phyloP scores from a whole-genome alignment of 495 filamentous ascomycete species.

The Trichoderma virens region DNA sequence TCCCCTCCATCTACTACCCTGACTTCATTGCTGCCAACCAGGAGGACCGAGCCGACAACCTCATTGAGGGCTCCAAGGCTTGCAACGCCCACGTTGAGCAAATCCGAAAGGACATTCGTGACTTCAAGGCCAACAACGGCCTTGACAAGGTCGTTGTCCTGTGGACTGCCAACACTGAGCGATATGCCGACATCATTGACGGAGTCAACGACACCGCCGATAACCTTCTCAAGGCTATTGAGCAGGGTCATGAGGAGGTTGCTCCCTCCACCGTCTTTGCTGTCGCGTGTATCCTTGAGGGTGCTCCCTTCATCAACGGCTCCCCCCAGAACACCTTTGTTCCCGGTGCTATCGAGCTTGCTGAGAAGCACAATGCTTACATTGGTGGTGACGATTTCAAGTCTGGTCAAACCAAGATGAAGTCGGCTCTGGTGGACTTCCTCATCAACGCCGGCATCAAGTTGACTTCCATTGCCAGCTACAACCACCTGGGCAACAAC shows the following conservation, averaged over 20 bases:
- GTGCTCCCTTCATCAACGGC: slow-evolving; percentile 95
- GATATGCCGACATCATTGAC: slow-evolving; percentile 76
- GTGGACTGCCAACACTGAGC: slow-evolving; percentile 99
- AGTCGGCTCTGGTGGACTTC: slow-evolving; percentile 97
- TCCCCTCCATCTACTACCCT: slow-evolving; percentile 96
- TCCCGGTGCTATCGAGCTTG: slow-evolving; percentile 81
- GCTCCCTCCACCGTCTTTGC: slow-evolving; percentile 94
- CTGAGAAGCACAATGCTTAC: slow-evolving; percentile 81
- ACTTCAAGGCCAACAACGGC: slow-evolving; percentile 80
- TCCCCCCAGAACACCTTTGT: slow-evolving; percentile 99
- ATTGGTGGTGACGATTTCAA: slow-evolving; percentile 99
- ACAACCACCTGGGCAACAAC: slow-evolving; percentile 99
- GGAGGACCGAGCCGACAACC: slow-evolving; percentile 91
- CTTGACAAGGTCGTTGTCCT: slow-evolving; percentile 96
- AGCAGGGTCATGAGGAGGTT: slow-evolving; percentile 78
- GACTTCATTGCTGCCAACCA: slow-evolving; percentile 99
- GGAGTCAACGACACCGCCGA: slow-evolving; percentile 97
- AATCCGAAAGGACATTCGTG: slow-evolving; percentile 88
- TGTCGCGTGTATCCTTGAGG: slow-evolving; percentile 85
- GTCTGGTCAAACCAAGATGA: slow-evolving; percentile 99
- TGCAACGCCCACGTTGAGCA: slow-evolving; percentile 82
- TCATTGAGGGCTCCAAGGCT: slow-evolving; percentile 77
- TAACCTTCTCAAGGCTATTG: slow-evolving; percentile 82
- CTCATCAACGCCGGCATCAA: slow-evolving; percentile 98
- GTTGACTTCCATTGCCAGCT: slow-evolving; percentile 96